Percentiles rank a stretch among this genome's conserved stretches.
Evolutionary conservation across 2,329 filamentous ascomycete genomes (phyloP).

Genomic region (Hypoxylon sp.): DNA sequence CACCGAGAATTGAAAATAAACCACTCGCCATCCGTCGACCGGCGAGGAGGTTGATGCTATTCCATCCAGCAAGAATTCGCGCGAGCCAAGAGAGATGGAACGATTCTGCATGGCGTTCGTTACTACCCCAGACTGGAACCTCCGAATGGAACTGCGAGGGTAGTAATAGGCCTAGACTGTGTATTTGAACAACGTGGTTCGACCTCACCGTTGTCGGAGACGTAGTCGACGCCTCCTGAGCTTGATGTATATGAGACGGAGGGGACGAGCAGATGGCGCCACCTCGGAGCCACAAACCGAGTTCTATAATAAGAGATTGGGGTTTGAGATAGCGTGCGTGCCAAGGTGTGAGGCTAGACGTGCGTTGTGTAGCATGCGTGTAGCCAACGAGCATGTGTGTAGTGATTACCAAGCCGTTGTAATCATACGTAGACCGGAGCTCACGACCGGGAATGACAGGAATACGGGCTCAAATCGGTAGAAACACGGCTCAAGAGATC

Average conservation of each 20-base stretch:
- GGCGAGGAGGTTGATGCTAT: slow-evolving; percentile 9
- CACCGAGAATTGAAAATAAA: slow-evolving; percentile 22
- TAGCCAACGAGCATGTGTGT: slow-evolving; percentile 16
- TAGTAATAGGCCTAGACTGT: slow-evolving; percentile 29
- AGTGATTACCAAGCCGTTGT: slow-evolving; percentile 17
- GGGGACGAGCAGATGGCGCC: slow-evolving; percentile 7
- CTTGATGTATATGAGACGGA: slow-evolving; percentile 3
- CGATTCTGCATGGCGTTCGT: slow-evolving; percentile 7
- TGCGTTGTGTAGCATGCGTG: slow-evolving; percentile 21
- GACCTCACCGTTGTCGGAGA: slow-evolving; percentile 20
- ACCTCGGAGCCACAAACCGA: slow-evolving; percentile 25
- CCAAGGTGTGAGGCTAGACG: slow-evolving; percentile 8
- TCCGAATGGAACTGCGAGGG: slow-evolving; percentile 37
- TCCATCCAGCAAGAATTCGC: slow-evolving; percentile 26
- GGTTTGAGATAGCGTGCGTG: slow-evolving; percentile 13
- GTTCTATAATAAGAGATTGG: slow-evolving; percentile 13
- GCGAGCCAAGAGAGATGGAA: slow-evolving; percentile 24
- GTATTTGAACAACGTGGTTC: slow-evolving; percentile 13
- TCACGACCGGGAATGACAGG: slow-evolving; percentile 9
- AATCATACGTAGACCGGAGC: slow-evolving; percentile 18
- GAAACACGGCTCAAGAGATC: neutral
- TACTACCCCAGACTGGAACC: slow-evolving; percentile 25
- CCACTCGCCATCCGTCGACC: slow-evolving; percentile 7
- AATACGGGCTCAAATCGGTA: slow-evolving; percentile 8
- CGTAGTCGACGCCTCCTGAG: slow-evolving; percentile 19